Conservation (phyloP, 345 rosid genomes). For the Hibiscus tridactylites region DNA sequence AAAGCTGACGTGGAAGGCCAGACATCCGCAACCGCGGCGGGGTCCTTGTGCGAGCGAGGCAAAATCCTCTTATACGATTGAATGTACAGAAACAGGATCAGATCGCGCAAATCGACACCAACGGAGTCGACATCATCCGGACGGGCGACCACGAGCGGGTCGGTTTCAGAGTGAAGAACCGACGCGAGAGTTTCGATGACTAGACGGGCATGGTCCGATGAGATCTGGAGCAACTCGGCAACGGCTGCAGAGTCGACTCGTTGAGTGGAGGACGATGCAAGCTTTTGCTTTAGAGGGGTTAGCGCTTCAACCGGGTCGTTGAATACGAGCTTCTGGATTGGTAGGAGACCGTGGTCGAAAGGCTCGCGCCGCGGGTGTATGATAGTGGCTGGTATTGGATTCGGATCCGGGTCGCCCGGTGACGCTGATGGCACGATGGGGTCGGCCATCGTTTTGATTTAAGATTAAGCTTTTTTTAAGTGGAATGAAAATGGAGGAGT, state of each 20-base stretch:
- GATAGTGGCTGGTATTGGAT: constrained; percentile 27
- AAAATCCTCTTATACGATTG: constrained; percentile 90
- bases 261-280: constrained; percentile 29
- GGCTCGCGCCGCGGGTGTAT: constrained; percentile 88
- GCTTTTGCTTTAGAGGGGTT: constrained; percentile 58
- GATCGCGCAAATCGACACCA: constrained; percentile 83
- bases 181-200: constrained; percentile 86
- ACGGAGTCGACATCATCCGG: constrained; percentile 53
- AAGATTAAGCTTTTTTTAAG: too few species aligned
- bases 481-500: background rate
- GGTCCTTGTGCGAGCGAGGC: constrained; percentile 90
- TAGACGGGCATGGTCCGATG: constrained; percentile 75
- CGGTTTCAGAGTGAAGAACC: constrained; percentile 70
- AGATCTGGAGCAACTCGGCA: constrained; percentile 85
- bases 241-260: constrained; percentile 58
- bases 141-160: constrained; percentile 54
- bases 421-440: constrained; percentile 47
- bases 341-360: constrained; percentile 94
- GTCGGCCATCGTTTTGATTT: constrained; percentile 38
- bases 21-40: constrained; percentile 91
- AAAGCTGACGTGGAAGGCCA: constrained; percentile 99
- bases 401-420: constrained; percentile 33
- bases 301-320: constrained; percentile 80
- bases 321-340: constrained; percentile 84
- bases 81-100: constrained; percentile 73